Percentiles rank a stretch among this genome's conserved stretches.
phyloP scores from a whole-genome alignment of 2,329 filamentous ascomycete species.

The Teratosphaeria zuluensis region DNA sequence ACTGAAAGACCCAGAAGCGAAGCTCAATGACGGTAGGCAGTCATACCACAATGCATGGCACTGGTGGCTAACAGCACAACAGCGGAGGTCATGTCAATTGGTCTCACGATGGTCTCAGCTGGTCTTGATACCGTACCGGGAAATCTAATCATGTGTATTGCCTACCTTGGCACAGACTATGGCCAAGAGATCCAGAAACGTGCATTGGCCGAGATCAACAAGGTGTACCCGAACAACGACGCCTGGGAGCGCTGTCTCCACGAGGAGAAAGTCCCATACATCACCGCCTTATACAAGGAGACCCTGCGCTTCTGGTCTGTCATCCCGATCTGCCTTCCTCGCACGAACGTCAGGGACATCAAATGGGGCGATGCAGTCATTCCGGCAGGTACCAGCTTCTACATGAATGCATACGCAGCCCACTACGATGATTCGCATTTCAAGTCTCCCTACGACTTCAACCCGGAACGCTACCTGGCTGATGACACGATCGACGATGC shows the following conservation, averaged over 20 bases:
- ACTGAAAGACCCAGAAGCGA: conserved; percentile 58
- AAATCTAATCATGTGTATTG: conserved; percentile 71
- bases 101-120: conserved; percentile 71
- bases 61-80: neutral
- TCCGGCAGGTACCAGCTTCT: conserved; percentile 68
- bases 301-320: conserved; percentile 70
- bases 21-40: conserved; percentile 53
- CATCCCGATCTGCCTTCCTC: conserved; percentile 67
- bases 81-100: conserved; percentile 73
- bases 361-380: conserved; percentile 57
- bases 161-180: conserved; percentile 57
- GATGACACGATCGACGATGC: conserved; percentile 37
- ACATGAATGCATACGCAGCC: conserved; percentile 69
- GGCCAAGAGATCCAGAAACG: conserved; percentile 62
- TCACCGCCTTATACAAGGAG: conserved; percentile 71
- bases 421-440: conserved; percentile 64
- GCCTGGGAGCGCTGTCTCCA: conserved; percentile 65
- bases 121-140: conserved; percentile 74
- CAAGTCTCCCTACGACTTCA: conserved; percentile 51
- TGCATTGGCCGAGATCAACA: conserved; percentile 60
- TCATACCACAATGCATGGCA: neutral
- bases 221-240: conserved; percentile 61
- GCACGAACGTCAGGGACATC: conserved; percentile 63
- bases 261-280: conserved; percentile 67
- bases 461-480: conserved; percentile 60